Conservation (phyloP, 257 asterid genomes). For the Osmanthus fragrans region DNA sequence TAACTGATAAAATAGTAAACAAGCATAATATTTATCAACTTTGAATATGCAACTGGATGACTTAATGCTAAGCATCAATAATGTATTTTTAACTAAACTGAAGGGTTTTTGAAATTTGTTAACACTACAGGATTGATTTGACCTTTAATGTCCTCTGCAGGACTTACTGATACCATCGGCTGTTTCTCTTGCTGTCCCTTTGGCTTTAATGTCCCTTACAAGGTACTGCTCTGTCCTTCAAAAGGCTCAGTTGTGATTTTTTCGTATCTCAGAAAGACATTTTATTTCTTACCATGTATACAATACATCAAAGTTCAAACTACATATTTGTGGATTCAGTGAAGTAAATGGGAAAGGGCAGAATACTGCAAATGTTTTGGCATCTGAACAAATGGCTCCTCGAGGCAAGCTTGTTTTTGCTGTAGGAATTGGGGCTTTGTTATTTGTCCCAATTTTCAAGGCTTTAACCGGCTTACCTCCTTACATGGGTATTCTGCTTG, state of each 20-base stretch:
- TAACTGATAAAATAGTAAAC: not conserved
- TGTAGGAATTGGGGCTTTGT: conserved; percentile 81
- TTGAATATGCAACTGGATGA: not conserved
- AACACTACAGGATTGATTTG: not conserved
- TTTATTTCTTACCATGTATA: conserved; percentile 2
- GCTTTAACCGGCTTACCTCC: conserved; percentile 93
- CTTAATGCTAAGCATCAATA: not conserved
- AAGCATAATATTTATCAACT: not conserved
- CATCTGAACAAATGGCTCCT: conserved; percentile 96
- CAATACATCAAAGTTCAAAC: conserved; percentile 15
- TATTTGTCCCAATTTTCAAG: conserved; percentile 89
- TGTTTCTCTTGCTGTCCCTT: conserved; percentile 84
- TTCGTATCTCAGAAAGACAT: not conserved
- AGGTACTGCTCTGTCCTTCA: conserved; percentile 37
- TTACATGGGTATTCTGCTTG: conserved; percentile 91
- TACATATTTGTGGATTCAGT: conserved; percentile 39
- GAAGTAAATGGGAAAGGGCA: conserved; percentile 80
- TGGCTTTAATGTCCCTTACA: conserved; percentile 91
- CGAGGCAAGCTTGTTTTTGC: conserved; percentile 90
- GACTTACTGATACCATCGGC: conserved; percentile 67
- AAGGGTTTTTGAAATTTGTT: not conserved
- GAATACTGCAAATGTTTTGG: conserved; percentile 59
- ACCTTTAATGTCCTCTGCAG: conserved; percentile 45
- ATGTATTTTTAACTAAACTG: not conserved
- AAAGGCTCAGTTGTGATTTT: conserved; percentile 16